Base-by-base conservation (phyloP, 495 filamentous ascomycete genomes). In the Collariella sp. region DNA sequence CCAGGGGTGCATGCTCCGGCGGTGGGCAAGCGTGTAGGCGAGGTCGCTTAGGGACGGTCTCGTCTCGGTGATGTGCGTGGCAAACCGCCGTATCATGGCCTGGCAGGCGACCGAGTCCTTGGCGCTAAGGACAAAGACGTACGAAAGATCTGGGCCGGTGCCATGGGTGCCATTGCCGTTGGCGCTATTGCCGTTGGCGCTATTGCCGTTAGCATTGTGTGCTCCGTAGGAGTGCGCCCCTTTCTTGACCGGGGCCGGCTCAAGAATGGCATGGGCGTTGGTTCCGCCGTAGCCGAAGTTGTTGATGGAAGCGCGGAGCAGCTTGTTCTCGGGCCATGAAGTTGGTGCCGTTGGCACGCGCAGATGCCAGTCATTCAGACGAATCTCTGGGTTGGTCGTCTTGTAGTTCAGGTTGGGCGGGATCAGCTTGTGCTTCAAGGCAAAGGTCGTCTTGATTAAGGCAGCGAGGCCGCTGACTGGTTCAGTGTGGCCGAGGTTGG, bases 401-500 rank as follows among this genome's bases (percentile, higher is more conserved):
- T 77, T 69, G 52, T 82, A 74, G 23, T 73, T 31, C 19, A 51
- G 57, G 52, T 67, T 72, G 0, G 74, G 70, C 11, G 66, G 54
- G 35, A 77, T 66, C 51, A 69, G 65, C 20, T 72, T 73, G 52
- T 71, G 69, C 48, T 84, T 76, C 15, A 84, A 58, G 63, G 76
- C 76, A 35, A 80, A 47, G 13, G 70, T 65, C 0, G 72, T 71
- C 55, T 84, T 84, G 45, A 83, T 77, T 1, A 84, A 50, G 2
- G 69, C 71, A 0, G 75, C 68, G 9, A 84, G 63, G 16, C 80
- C 80, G 31, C 67, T 69, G 0, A 71, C 69, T 1, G 69, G 75
- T 58, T 83, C 81, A 3, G 70, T 41, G 59, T 84, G 81, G 2
- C 81, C 79, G 11, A 82, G 71, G 46, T 80, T 80, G 0, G 74